Percentiles rank a stretch among this genome's conserved stretches.
Evolutionary conservation across 768 basidiomycete species (phyloP).

Genomic region (Suillus placidus): DNA sequence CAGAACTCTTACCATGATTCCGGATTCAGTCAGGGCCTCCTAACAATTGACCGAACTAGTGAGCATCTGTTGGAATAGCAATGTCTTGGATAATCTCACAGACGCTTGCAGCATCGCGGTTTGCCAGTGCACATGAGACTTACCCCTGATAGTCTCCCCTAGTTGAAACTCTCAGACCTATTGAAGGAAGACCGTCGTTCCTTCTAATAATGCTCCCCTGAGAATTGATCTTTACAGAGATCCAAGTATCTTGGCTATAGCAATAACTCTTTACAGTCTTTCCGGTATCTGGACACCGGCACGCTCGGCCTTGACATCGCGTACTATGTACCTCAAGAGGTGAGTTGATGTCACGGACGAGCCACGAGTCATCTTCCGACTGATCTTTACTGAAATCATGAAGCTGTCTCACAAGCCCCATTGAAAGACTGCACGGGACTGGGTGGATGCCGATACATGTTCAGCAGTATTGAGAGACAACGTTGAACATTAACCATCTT

Average conservation of each 20-base stretch:
- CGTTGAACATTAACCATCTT: neutral
- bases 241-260: neutral
- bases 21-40: neutral
- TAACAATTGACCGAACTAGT: neutral
- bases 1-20: neutral
- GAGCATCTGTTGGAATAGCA: neutral
- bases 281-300: no score
- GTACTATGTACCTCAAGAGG: neutral
- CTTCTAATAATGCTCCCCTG: neutral
- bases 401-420: neutral
- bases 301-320: neutral
- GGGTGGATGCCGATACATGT: neutral
- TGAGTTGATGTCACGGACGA: neutral
- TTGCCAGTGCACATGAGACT: neutral
- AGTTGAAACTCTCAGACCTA: neutral
- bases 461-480: neutral
- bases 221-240: neutral
- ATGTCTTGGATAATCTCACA: neutral
- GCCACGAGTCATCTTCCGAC: neutral
- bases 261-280: neutral
- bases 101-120: neutral
- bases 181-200: neutral
- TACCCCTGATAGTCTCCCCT: neutral
- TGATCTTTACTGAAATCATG: neutral
- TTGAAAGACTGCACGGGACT: neutral